Percentiles rank a stretch among this genome's conserved stretches.
These are phyloP conservation scores for Paxillus rubicundulus DNA, from an alignment of 768 basidiomycete species.

Conservation along the genomic window DNA sequence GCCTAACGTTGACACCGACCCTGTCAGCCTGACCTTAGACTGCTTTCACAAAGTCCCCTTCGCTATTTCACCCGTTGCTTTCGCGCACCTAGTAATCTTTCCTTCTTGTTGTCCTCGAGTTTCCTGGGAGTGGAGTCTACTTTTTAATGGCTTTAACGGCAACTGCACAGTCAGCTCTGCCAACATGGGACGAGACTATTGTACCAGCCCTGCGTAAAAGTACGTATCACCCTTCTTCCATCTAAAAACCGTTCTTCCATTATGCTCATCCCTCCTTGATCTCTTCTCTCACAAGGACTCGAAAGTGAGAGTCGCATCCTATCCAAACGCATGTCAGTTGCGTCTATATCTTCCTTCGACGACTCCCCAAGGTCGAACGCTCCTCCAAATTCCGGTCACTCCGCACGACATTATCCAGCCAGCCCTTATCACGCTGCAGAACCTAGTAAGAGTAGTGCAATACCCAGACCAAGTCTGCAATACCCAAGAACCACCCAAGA, in stretches of 20 bases:
- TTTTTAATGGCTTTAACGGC: slow-evolving; percentile 42
- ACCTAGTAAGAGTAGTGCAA: slow-evolving; percentile 40
- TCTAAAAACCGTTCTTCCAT: neutral
- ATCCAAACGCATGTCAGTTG: slow-evolving; percentile 71
- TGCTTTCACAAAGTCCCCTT: neutral
- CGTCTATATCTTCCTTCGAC: slow-evolving; percentile 60
- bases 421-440: slow-evolving; percentile 26
- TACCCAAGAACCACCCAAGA: slow-evolving; percentile 33
- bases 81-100: neutral
- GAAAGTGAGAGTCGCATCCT: slow-evolving; percentile 79
- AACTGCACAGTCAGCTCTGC: slow-evolving; percentile 36
- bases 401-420: slow-evolving; percentile 18
- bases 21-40: too few species aligned
- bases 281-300: slow-evolving; percentile 50
- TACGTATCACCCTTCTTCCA: slow-evolving; percentile 36
- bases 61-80: neutral
- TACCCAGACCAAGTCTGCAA: slow-evolving; percentile 47
- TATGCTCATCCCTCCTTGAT: neutral
- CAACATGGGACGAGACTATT: slow-evolving; percentile 80
- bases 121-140: slow-evolving; percentile 1
- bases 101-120: slow-evolving; percentile 12
- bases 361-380: slow-evolving; percentile 32
- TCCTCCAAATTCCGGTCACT: slow-evolving; percentile 17
- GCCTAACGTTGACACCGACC: too few species aligned
- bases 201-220: slow-evolving; percentile 80